Evolutionary conservation across 2,329 filamentous ascomycete species (phyloP), one percentile per base, ranked within the genome.

Genomic region (Botrytis galanthina): DNA sequence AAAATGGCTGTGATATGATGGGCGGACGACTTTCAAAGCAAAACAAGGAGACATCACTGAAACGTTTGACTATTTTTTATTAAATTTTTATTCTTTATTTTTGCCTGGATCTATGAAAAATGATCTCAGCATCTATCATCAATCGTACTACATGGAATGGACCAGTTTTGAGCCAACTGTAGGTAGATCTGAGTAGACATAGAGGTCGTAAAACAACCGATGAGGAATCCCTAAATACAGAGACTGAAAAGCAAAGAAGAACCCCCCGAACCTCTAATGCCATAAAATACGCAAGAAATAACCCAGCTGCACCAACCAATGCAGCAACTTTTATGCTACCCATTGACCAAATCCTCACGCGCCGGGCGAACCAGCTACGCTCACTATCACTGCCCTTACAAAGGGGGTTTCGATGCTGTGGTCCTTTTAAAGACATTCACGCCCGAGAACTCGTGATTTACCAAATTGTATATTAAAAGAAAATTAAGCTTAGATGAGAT

Each of bases 401-500:
- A 61, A 74, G 77, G 77, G 76, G 76, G 76, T 73, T 75, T 73
- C 73, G 76, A 32, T 60, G 73, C 75, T 62, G 66, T 69, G 37
- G 48, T 32, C 66, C 14, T 42, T 69, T 12, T 26, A 42, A 42
- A 59, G 66, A 69, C 48, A 69, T 57, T 14, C 66, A 69, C 48
- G 48, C n/a, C 37, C 48, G 73, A 76, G 73, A 76, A 79, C 76
- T 59, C 77, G 79, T 80, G 80, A 81, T 78, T 75, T 80, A 79
- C 79, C 78, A 75, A 78, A 75, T 71, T 75, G 75, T 76, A 18
- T 68, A 73, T 66, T 63, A 66, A 63, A 66, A 60, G 75, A 73
- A 73, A 71, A 57, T 70, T 75, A 73, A 73, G 75, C 76, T 90
- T 91, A 92, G 84, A 92, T 92, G 80, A 92, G 89, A 81, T 92